Base-by-base conservation (phyloP, 768 basidiomycete species). In the Suillus occidentalis region DNA sequence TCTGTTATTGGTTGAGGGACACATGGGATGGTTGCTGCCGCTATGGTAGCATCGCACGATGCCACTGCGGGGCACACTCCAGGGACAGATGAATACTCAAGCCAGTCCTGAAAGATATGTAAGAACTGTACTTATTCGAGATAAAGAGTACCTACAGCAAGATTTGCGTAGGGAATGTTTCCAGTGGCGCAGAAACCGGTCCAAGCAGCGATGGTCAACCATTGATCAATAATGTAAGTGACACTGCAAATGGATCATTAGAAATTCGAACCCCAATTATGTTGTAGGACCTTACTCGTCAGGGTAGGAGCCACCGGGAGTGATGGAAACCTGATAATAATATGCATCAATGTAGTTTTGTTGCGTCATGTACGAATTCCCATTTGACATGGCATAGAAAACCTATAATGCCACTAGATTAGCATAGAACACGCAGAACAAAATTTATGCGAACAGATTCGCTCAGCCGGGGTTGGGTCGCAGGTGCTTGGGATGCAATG, bases 301-400 rank as follows among this genome's bases (percentile, higher is more conserved):
- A 6, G 70, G 71, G 40, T 72, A 72, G 36, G 52, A 60, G n/a
- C 70, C 63, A 28, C 40, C 31, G 4, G 72, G 70, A 28, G 72
- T 69, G 8, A 62, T 56, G 7, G 70, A 71, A 61, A 72, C 52
- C 14, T 65, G 66, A 16, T 62, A 25, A 39, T 72, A 73, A 61
- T 73, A 72, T 1, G 66, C 53, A 62, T 72, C 70, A 10, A 72
- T 65, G 57, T 72, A 73, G 37, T 69, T 68, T 28, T 71, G 68
- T 50, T 73, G 66, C 5, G 62, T 61, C 70, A 72, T 72, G 52
- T 63, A 66, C 3, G 56, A 2, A 18, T 70, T 70, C n/a, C 69
- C 71, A 16, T 55, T 57, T n/a, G 71, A 68, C 62, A 72, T 67
- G 31, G 66, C 62, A 8, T 63, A 43, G 37, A 71, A 71, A 14